Base-by-base conservation (phyloP, 306 rosid genomes). In the Ormosia emarginata region DNA sequence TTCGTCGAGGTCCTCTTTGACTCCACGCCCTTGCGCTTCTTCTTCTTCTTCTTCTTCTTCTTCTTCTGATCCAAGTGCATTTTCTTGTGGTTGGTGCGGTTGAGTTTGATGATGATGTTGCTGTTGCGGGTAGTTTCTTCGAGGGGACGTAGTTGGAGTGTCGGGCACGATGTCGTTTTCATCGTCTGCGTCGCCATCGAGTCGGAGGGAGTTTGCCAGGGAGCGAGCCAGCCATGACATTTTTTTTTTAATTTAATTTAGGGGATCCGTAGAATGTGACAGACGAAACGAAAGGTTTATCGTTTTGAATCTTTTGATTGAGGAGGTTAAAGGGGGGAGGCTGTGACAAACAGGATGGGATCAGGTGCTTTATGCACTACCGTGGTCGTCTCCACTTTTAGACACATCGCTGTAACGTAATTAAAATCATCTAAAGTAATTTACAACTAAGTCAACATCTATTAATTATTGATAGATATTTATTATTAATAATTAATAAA, bases 211-310 rank as follows among this genome's bases (percentile, higher is more conserved):
- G 72, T 88, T 82, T 65, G 93, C 83, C 30, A 95, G 87, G 44
- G 99, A 92, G 61, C 90, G 96, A 72, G 94, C 91, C 46, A 93
- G 66, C 99, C 99, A 93, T 78, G 99, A 91, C 98, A 94, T 91
- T 62, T 80, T 82, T 30, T 6, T 57, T 8, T 4, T 55, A 8
- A 32, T 55, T 37, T 3, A 29, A 34, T 52, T 39, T 0, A 9
- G 37, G 36, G 66, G 66, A 44, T 65, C 36, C 24, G 80, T 37
- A 43, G 87, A 80, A 73, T 79, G 83, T 73, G 85, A 84, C 61
- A 49, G 67, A 18, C 8, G 67, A 57, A 58, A 72, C 2, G 50
- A 44, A 44, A 44, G 47, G 40, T 17, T 68, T 43, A 15, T 43
- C 17, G 57, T 2, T 47, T 43, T 68, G 39, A 30, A 43, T 18